Evolutionary conservation across 805 yeast species (phyloP).

Genomic region (Kluyveromyces siamensis): DNA sequence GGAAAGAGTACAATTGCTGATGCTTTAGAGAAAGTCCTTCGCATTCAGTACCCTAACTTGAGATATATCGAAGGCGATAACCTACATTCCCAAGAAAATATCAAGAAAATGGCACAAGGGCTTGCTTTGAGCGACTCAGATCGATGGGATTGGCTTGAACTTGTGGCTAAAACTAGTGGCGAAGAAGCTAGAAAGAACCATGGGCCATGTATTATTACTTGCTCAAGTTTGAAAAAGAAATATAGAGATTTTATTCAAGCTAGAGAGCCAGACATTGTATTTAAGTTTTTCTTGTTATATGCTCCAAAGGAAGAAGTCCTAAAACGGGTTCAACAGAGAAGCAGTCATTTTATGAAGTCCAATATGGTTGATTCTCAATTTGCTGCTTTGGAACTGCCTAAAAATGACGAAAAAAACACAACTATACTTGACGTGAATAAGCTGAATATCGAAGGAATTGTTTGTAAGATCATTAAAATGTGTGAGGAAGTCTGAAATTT

Average conservation of each 20-base stretch:
- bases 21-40: conserved; percentile 32
- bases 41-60: conserved; percentile 29
- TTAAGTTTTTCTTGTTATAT: conserved; percentile 58
- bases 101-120: conserved; percentile 76
- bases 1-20: conserved; percentile 81
- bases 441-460: conserved; percentile 14
- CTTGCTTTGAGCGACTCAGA: conserved; percentile 82
- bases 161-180: conserved; percentile 37
- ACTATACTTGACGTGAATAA: conserved; percentile 24
- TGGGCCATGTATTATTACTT: conserved; percentile 48
- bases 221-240: conserved; percentile 71
- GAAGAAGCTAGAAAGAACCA: conserved; percentile 29
- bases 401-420: conserved; percentile 26
- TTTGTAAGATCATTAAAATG: not conserved
- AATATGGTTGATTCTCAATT: conserved; percentile 78
- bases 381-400: conserved; percentile 64
- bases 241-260: conserved; percentile 58
- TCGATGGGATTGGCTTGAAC: conserved; percentile 80
- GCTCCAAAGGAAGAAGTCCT: conserved; percentile 54
- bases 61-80: conserved; percentile 80
- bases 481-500: not conserved
- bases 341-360: conserved; percentile 80
- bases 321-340: conserved; percentile 51
- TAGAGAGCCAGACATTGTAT: conserved; percentile 28
- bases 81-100: conserved; percentile 62